Conservation (phyloP, 2,329 filamentous ascomycete species). For the Penicillium corylophilum region DNA sequence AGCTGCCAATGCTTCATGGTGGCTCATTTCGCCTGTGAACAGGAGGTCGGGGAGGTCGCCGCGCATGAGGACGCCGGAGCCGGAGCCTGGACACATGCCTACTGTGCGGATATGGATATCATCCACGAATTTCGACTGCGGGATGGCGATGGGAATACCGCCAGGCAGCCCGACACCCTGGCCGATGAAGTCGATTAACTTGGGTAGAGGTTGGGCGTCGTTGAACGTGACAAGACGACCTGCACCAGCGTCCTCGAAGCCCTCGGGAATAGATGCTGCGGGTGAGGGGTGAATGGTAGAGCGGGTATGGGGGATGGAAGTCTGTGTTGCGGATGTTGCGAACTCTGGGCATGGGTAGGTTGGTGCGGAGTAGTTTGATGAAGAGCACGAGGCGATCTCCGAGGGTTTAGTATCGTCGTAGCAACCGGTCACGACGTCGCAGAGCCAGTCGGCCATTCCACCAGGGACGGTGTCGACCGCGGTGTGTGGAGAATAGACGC, state of each 20-base stretch:
- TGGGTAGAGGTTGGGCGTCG: conserved; percentile 52
- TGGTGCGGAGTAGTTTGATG: conserved; percentile 40
- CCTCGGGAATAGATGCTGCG: conserved; percentile 30
- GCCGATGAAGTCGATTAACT: conserved; percentile 63
- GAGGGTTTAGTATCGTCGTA: conserved; percentile 17
- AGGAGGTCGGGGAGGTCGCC: conserved; percentile 68
- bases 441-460: conserved; percentile 92
- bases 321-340: conserved; percentile 36
- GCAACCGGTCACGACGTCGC: conserved; percentile 71
- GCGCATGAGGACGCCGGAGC: conserved; percentile 69
- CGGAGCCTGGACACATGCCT: conserved; percentile 87
- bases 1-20: conserved; percentile 85
- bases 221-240: conserved; percentile 60
- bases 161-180: conserved; percentile 65
- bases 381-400: conserved; percentile 19
- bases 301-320: conserved; percentile 47
- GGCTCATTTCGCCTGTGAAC: conserved; percentile 89
- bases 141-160: conserved; percentile 63
- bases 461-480: conserved; percentile 83
- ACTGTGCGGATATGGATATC: conserved; percentile 65
- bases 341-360: conserved; percentile 38
- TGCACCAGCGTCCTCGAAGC: conserved; percentile 56
- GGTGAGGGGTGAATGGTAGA: conserved; percentile 54
- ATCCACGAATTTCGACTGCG: conserved; percentile 56
- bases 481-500: conserved; percentile 94